Percentiles rank a stretch among this genome's conserved stretches.
Evolutionary conservation across 177 flowering plant species (phyloP).

Genomic region (Vitis hybrid): DNA sequence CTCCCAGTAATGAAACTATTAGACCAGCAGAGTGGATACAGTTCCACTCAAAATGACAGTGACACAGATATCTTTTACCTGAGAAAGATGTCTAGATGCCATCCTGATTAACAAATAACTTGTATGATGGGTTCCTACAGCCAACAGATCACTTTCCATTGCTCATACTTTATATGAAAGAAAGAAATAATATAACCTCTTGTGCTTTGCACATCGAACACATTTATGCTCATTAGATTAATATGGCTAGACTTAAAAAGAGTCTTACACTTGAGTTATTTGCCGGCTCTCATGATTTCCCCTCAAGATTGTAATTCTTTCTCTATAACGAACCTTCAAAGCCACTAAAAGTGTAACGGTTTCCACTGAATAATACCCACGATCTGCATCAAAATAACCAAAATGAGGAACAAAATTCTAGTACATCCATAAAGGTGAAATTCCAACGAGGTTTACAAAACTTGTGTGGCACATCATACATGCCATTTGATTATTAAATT

Average conservation of each 20-base stretch:
- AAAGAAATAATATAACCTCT: too few relatives aligned
- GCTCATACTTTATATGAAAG: too few relatives aligned
- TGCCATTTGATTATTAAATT: too few relatives aligned
- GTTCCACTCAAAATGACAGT: too few relatives aligned
- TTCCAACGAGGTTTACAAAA: neutral
- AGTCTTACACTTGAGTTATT: slow-evolving; percentile 93
- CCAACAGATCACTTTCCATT: too few relatives aligned
- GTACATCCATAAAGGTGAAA: neutral
- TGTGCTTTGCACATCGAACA: too few relatives aligned
- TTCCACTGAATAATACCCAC: slow-evolving; percentile 96
- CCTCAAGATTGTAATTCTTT: slow-evolving; percentile 88
- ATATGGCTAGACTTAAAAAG: slow-evolving; percentile 2
- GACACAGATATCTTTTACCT: too few relatives aligned
- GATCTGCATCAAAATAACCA: slow-evolving; percentile 59
- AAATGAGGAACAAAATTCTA: neutral
- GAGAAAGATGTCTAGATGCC: too few relatives aligned
- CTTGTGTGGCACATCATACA: neutral
- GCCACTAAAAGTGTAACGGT: slow-evolving; percentile 91
- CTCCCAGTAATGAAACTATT: too few relatives aligned
- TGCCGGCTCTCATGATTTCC: slow-evolving; percentile 97
- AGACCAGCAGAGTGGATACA: too few relatives aligned
- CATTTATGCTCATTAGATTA: neutral
- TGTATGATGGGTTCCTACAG: too few relatives aligned
- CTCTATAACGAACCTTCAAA: slow-evolving; percentile 93
- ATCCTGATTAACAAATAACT: too few relatives aligned